Evolutionary conservation across 2,329 filamentous ascomycete species (phyloP).

Genomic region (Fusarium sp.): DNA sequence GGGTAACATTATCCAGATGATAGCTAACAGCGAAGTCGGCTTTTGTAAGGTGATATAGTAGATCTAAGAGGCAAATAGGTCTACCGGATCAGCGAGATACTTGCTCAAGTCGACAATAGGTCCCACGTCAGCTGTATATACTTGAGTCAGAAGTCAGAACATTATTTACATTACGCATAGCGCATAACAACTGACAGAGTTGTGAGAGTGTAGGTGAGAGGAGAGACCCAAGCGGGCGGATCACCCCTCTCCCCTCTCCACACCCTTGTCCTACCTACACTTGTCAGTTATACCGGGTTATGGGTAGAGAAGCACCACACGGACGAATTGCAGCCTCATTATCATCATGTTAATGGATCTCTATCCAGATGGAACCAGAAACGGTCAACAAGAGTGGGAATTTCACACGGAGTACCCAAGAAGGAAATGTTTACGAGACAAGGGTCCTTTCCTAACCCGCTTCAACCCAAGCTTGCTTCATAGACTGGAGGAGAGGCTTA

Average conservation of each 20-base stretch:
- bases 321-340: not conserved
- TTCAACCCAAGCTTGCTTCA: not conserved
- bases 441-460: not conserved
- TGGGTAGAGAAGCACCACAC: too few species aligned
- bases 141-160: too few species aligned
- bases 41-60: not conserved
- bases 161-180: too few species aligned
- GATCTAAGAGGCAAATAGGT: not conserved
- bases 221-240: not conserved
- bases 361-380: not conserved
- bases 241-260: not conserved
- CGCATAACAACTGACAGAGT: too few species aligned
- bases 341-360: not conserved
- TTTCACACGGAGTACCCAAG: not conserved
- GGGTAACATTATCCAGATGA: not conserved
- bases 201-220: too few species aligned
- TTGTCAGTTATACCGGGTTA: not conserved
- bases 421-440: slow-evolving; percentile 12
- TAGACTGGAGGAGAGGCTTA: not conserved
- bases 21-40: too few species aligned
- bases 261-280: not conserved
- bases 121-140: too few species aligned
- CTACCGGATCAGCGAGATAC: too few species aligned
- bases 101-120: too few species aligned
- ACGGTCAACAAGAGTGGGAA: slow-evolving; percentile 2